Evolutionary conservation across 345 rosid species (phyloP), one percentile per base, ranked within the genome.

Genomic region (Gynandropsis gynandra): DNA sequence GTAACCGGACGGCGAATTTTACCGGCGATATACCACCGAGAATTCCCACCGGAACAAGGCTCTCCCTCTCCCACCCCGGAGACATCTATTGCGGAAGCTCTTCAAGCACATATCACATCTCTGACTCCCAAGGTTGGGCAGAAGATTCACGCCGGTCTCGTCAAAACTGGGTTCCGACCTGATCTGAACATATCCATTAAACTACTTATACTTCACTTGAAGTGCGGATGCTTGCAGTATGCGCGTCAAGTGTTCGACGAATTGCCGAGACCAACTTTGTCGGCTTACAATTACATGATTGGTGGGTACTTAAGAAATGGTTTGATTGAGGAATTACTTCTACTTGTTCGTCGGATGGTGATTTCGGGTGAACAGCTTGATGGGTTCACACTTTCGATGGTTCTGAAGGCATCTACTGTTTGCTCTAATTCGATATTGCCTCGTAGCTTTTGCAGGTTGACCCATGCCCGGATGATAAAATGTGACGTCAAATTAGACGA

Each of bases 241-340:
- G 95, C 90, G 20, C 77, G 76, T 58, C 75, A 80, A 44, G 12
- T 80, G 87, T 86, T 89, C 61, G 97, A 83, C 45, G 83, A 79
- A 71, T 61, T 83, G 74, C 80, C 81, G 6, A 79, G 37, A 0
- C 74, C 68, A 46, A 83, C 96, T 54, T 61, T 89, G 14, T 81
- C 90, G 0, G 94, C 97, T 3, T 86, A 80, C 43, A 89, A 86
- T 61, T 83, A 83, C 57, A 52, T 89, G 74, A 67, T 89, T 45
- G 73, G 78, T 56, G 95, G 95, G 47, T 81, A 76, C 53, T 33
- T 83, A 34, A 86, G 44, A 57, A 73, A 75, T 14, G 80, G 83
- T n/a, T 55, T 58, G 3, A 36, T 67, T 5, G 58, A 65, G 15
- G 72, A 78, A 12, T 61, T 73, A n/a, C 56, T 80, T 27, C 18